Base-by-base conservation (phyloP, 331 rosid species). In the Quercus tomentella region DNA sequence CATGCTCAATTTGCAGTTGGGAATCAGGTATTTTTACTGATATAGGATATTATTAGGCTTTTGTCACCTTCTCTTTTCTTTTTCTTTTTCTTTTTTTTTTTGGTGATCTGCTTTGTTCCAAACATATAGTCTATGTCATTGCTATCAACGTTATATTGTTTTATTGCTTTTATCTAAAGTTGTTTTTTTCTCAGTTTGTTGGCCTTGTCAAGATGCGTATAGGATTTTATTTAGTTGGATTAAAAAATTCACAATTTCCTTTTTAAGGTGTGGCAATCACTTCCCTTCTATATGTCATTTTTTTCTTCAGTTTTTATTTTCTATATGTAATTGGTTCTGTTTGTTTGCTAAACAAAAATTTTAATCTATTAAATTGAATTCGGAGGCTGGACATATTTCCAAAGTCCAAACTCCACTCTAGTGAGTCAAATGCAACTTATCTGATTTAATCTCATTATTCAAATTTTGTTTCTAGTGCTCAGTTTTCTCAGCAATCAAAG, bases 1-100 rank as follows among this genome's bases (percentile, higher is more conserved):
- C 23, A 89, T 90, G 95, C 95, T 93, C 67, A 93, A 91, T 86
- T 82, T 91, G 82, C 95, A 91, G 79, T 82, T 93, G 5, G 98
- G 98, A 77, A 90, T 93, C 21, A 91, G 97, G 97, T 91, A 74
- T 11, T 49, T 12, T 12, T 17, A 10, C 41, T 61, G 5, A 17
- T 49, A 11, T 4, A 49, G 2, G 4, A 49, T 16, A 52, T 77
- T 3, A 25, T 26, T 21, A 26, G 51, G 26, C 55, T 26, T 41
- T 55, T 21, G 55, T 30, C 4, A 17, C 49, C 66, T 30, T 8
- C 49, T 9, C 49, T 41, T 0, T 31, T 43, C 45, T 56, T 23
- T 62, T 31, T 20, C 2, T 2, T 25, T 55, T 56, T 49, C 20
- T 62, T 41, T 8, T 25, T 31, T 56, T 56, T 20, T 54, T 56